Conservation (phyloP, 192 early-diverging fungal genomes). For the Podila epicladia region DNA sequence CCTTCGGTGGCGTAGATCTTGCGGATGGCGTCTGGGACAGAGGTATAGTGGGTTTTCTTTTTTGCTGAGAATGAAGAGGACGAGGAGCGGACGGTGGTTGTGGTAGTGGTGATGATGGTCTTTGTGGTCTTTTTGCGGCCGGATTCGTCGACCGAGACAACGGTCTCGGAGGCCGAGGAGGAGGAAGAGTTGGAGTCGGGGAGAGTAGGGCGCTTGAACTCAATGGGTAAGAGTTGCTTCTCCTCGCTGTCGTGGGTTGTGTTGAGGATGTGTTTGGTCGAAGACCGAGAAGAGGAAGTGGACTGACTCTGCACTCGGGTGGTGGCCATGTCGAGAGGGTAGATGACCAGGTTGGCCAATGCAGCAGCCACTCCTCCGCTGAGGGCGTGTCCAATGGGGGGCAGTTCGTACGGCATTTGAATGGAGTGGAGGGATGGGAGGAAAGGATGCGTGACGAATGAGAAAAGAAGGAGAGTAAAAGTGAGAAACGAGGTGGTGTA, state of each 20-base stretch:
- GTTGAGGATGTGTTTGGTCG: background rate
- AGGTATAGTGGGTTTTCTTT: conserved; percentile 32
- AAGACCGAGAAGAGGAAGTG: conserved; percentile 3
- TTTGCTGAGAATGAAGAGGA: background rate
- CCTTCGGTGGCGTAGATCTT: conserved; percentile 50
- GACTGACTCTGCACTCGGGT: conserved; percentile 48
- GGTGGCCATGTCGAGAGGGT: conserved; percentile 60
- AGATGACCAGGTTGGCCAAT: conserved; percentile 57
- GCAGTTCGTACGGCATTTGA: conserved; percentile 55
- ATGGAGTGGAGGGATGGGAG: background rate
- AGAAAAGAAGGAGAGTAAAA: too few relatives aligned
- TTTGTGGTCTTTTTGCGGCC: conserved; percentile 33
- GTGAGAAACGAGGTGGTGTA: too few relatives aligned
- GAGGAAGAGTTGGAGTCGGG: conserved; percentile 25
- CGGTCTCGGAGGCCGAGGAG: conserved; percentile 7
- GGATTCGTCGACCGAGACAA: conserved; percentile 9
- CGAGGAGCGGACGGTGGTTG: conserved; percentile 9
- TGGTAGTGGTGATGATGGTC: conserved; percentile 37
- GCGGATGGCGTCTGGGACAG: conserved; percentile 40
- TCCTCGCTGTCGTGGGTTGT: background rate
- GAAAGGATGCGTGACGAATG: background rate
- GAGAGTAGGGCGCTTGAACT: conserved; percentile 30
- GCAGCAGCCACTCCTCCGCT: conserved; percentile 58
- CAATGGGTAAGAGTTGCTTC: conserved; percentile 18
- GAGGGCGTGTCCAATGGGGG: conserved; percentile 60